Base-by-base conservation (phyloP, 2,329 filamentous ascomycete species). In the Colletotrichum somersetense region DNA sequence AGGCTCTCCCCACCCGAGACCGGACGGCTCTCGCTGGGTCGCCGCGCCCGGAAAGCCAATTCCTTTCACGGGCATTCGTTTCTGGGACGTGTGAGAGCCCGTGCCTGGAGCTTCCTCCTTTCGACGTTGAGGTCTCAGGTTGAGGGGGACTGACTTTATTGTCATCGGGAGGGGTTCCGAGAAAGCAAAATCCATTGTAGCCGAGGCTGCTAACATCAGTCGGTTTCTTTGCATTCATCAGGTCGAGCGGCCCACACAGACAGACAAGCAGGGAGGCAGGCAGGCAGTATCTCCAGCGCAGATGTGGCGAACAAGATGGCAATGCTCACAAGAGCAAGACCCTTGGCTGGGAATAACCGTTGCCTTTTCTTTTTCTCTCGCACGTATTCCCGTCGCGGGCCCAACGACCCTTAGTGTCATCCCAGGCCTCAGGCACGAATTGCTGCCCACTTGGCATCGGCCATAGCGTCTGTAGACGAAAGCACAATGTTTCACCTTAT, bases 401-500 rank as follows among this genome's bases (percentile, higher is more conserved):
- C 44, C 44, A 18, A 46, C 20, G 44, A 35, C 50, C 50, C 50
- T 44, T 35, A n/a, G 62, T 46, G 40, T 18, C 40, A 42, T 42
- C 40, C 5, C 38, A 40, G 38, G 38, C 38, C 40, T 42, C 40
- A 42, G 40, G 40, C 40, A 42, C 14, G 14, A 6, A 42, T 42
- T 42, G 6, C 40, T 14, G 40, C 14, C 6, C 3, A 18, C 40
- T 42, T 18, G 40, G 40, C 40, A 42, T 42, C 40, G 14, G 40
- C 40, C 40, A 42, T 18, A 42, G 40, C 40, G 14, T 16, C 40
- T 42, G 40, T 14, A 42, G 40, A 42, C 40, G 40, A 42, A 18
- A 14, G 40, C 14, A 23, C 38, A n/a, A 44, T 16, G 62, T 64
- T 64, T 64, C 62, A 64, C 52, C 50, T 18, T 53, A 14, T 63